Base-by-base conservation (phyloP, 2,329 filamentous ascomycete species). In the Colletotrichum noveboracense region DNA sequence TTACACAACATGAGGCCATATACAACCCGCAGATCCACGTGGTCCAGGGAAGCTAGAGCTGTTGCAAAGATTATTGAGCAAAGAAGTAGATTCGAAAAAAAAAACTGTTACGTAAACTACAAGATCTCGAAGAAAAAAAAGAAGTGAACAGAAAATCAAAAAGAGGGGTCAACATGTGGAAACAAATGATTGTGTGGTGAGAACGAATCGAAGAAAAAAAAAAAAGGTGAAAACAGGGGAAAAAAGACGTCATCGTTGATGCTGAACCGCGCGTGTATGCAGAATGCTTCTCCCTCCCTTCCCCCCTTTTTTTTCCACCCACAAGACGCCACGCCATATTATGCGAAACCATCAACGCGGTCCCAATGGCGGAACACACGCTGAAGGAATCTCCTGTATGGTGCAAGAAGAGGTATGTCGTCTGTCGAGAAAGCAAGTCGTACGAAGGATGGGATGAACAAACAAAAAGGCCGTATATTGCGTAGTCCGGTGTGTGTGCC, bases 381-480 rank as follows among this genome's bases (percentile, higher is more conserved):
- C 56, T 30, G 43, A 34, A 13, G 14, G 56, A 48, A 12, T 32
- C 18, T 28, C n/a, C 24, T 64, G 24, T 26, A 34, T 55, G 24
- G 26, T 24, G 38, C 48, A 32, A 68, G 48, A 55, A 73, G 28
- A 66, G 30, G 30, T 36, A 56, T 58, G 61, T 36, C 30, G 36
- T 61, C 30, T 30, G 21, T 60, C 43, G 70, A 74, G 43, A 62
- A 76, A 43, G 32, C 60, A 52, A 56, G 24, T 74, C 43, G 58
- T 52, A 32, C 36, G 52, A 68, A 64, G 36, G 28, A 55, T 55
- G 43, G 14, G 58, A 48, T 18, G 48, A 68, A 65, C 16, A 65
- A 67, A 32, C 30, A 55, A 21, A 28, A 68, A 75, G 73, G 73
- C 73, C 70, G 69, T 73, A 16, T 67, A 65, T 64, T 68, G 73